Evolutionary conservation across 306 rosid species (phyloP).

Genomic region (Fagus crenata): DNA sequence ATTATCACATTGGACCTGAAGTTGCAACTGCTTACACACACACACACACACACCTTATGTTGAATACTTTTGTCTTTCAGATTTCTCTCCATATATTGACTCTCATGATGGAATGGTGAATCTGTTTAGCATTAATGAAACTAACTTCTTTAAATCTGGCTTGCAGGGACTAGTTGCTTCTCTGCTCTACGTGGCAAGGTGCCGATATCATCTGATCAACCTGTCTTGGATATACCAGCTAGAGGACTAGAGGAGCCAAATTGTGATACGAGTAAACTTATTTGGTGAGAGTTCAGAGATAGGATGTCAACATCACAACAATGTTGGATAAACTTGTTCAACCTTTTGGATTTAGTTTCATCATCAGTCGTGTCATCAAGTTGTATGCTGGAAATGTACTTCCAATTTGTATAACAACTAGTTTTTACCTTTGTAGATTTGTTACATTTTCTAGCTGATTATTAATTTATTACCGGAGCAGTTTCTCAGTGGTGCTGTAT

Average conservation of each 20-base stretch:
- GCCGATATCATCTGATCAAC: constrained; percentile 34
- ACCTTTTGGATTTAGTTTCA: background rate
- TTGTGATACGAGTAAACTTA: constrained; percentile 13
- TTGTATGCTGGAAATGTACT: background rate
- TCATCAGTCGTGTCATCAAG: background rate
- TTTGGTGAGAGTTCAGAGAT: background rate
- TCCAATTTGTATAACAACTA: background rate
- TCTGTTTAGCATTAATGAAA: constrained; percentile 11
- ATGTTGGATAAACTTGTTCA: background rate
- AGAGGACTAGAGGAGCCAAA: constrained; percentile 19
- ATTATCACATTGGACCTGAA: background rate
- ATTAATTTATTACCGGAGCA: background rate
- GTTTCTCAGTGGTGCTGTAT: background rate
- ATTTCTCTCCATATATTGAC: background rate
- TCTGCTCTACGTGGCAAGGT: background rate
- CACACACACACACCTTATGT: background rate
- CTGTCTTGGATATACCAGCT: constrained; percentile 10
- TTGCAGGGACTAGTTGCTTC: constrained; percentile 66
- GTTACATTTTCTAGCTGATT: background rate
- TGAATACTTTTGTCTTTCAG: background rate
- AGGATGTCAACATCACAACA: background rate
- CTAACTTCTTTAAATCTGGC: constrained; percentile 21
- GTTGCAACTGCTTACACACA: background rate
- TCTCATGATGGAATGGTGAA: background rate
- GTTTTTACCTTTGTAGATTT: background rate